These are phyloP conservation scores for Penicillium atrosanguineum DNA, from an alignment of 495 filamentous ascomycete species.

Conservation along the genomic window DNA sequence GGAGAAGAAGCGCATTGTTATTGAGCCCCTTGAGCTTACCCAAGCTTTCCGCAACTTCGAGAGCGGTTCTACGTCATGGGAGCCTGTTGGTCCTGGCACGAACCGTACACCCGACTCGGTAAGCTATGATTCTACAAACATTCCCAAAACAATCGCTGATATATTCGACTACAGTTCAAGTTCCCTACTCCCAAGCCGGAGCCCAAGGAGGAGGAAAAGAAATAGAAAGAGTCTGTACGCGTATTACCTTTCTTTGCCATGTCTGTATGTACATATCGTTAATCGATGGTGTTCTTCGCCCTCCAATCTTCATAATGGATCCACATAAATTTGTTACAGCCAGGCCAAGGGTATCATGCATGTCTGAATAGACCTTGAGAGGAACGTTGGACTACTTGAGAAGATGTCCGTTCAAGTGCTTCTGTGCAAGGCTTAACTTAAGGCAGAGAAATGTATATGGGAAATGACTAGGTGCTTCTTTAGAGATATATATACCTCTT, in stretches of 20 bases:
- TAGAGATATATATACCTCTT: too few relatives aligned
- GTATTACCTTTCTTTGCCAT: conserved; percentile 36
- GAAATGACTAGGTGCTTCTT: too few relatives aligned
- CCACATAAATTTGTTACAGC: not conserved
- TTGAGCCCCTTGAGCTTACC: conserved; percentile 94
- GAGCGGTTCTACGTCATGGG: conserved; percentile 71
- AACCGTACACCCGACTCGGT: conserved; percentile 78
- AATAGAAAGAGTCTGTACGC: conserved; percentile 58
- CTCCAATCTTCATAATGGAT: not conserved
- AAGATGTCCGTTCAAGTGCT: too few relatives aligned
- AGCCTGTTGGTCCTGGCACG: conserved; percentile 82
- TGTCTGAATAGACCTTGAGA: too few relatives aligned
- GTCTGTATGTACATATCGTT: conserved; percentile 49
- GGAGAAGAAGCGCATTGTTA: conserved; percentile 99
- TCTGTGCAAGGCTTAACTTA: too few relatives aligned
- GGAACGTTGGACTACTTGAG: too few relatives aligned
- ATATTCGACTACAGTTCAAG: conserved; percentile 61
- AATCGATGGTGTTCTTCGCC: conserved; percentile 30
- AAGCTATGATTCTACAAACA: conserved; percentile 11
- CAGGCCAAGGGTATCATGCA: too few relatives aligned
- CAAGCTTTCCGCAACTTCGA: conserved; percentile 99
- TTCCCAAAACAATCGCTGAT: conserved; percentile 5
- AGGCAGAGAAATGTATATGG: too few relatives aligned
- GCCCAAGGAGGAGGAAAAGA: conserved; percentile 89
- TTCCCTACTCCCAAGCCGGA: conserved; percentile 93